Evolutionary conservation across 768 basidiomycete species (phyloP).

Genomic region (Porpolomopsis calyptriformis): DNA sequence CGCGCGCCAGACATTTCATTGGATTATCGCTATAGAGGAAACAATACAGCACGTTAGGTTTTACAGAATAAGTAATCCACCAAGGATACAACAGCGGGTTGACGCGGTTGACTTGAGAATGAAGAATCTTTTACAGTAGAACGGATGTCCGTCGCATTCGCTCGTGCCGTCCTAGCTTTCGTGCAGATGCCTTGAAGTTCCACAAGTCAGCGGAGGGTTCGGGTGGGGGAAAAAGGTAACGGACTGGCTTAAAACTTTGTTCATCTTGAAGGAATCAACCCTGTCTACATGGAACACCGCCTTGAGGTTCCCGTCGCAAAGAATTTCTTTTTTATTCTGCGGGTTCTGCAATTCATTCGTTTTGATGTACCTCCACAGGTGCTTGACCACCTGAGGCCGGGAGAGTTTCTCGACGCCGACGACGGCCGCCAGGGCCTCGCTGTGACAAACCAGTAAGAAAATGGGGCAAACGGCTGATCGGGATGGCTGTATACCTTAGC

Average conservation of each 20-base stretch:
- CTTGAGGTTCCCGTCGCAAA: conserved; percentile 65
- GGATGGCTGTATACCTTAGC: conserved; percentile 43
- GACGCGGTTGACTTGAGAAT: no score
- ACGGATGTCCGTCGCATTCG: no score
- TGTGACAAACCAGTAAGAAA: conserved; percentile 21
- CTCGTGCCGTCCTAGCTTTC: conserved; percentile 19
- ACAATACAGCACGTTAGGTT: no score
- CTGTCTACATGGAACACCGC: conserved; percentile 73
- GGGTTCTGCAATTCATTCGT: conserved; percentile 76
- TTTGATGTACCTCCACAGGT: conserved; percentile 85
- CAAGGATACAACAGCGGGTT: no score
- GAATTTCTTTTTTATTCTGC: conserved; percentile 68
- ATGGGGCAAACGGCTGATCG: conserved; percentile 5
- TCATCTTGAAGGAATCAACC: conserved; percentile 93
- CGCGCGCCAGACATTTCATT: no score
- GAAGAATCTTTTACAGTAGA: not conserved
- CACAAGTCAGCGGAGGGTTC: not conserved
- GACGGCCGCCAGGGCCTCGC: conserved; percentile 63
- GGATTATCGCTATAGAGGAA: no score
- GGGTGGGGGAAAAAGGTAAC: conserved; percentile 13
- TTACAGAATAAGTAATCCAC: no score
- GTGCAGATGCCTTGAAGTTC: conserved; percentile 25
- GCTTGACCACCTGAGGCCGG: conserved; percentile 84
- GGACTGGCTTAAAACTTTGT: conserved; percentile 76
- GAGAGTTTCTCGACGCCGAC: conserved; percentile 61